These are phyloP conservation scores for Coccomyxa sp. DNA, from an alignment of 139 green algal species.

Conservation along the genomic window DNA sequence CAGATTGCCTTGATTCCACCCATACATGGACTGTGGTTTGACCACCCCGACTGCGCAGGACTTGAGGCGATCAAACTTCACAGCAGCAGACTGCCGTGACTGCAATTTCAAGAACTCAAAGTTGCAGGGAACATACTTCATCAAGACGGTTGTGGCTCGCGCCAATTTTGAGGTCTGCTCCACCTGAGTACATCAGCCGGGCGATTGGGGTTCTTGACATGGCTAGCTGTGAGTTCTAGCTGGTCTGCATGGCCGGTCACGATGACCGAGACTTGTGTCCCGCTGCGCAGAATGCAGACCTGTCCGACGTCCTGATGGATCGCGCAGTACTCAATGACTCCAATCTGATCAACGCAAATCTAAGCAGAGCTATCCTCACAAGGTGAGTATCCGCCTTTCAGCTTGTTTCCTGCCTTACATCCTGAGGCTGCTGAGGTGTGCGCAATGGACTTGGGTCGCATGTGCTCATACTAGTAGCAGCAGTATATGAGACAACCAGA, in stretches of 20 bases:
- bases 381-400: slow-evolving; percentile 5
- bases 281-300: slow-evolving; percentile 64
- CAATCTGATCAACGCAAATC: slow-evolving; percentile 77
- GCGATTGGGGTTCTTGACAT: no score
- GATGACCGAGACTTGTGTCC: no score
- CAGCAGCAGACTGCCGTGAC: slow-evolving; percentile 54
- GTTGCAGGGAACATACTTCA: slow-evolving; percentile 67
- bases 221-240: no score
- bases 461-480: not conserved
- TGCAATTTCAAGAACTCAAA: slow-evolving; percentile 59
- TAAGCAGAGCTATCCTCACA: slow-evolving; percentile 83
- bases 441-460: not conserved
- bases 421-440: not conserved
- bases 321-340: slow-evolving; percentile 76
- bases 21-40: no score
- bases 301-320: slow-evolving; percentile 90
- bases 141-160: slow-evolving; percentile 50
- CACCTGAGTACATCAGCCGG: no score
- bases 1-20: no score
- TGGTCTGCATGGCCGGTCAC: no score
- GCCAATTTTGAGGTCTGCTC: slow-evolving; percentile 62
- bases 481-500: no score
- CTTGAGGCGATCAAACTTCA: slow-evolving; percentile 85
- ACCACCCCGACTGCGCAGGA: no score
- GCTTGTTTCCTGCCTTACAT: not conserved